Base-by-base conservation (phyloP, 1,139 yeast genomes). In the Suzukiozyma palmioleophila region DNA sequence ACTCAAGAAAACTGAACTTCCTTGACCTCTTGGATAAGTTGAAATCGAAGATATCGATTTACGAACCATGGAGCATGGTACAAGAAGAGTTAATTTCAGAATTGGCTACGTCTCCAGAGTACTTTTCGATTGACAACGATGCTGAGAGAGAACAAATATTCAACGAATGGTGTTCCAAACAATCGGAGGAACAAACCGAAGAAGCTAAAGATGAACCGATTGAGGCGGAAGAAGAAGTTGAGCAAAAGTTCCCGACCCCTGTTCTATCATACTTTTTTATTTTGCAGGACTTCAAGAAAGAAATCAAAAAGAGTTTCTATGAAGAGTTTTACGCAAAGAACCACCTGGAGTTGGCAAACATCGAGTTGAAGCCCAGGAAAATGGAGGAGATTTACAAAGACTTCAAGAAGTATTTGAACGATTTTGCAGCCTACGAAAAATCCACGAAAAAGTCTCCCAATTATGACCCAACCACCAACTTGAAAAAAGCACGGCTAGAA, bases 51-150 rank as follows among this genome's bases (percentile, higher is more conserved):
- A 62, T 69, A 15, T 62, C 70, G 4, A 37, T 53, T 18, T 65
- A 56, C 46, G 69, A 69, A 33, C 62, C 72, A 2, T 71, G 75
- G 71, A 54, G 55, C 37, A 43, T 71, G 22, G 59, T 69, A 1
- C 69, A 68, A 43, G 75, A 69, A 39, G 68, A 64, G 22, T 47
- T 64, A 13, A 53, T 66, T 9, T 36, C 50, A 2, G 62, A 60
- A 14, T 52, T 70, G 15, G 59, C 56, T 8, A 52, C 53, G 31
- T 41, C 48, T 28, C 66, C 73, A 1, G 60, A 53, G n/a, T 69
- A 51, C 47, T 69, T 56, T 43, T 47, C 59, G 2, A 46, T 66
- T 3, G 42, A 43, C 2, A 50, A 52, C 15, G 43, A 47, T 3
- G 35, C 42, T 1, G 47, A 51, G 29, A 46, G 63, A 37, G 68